phyloP scores from a whole-genome alignment of 2,329 filamentous ascomycete species.

The Phoma sp. region DNA sequence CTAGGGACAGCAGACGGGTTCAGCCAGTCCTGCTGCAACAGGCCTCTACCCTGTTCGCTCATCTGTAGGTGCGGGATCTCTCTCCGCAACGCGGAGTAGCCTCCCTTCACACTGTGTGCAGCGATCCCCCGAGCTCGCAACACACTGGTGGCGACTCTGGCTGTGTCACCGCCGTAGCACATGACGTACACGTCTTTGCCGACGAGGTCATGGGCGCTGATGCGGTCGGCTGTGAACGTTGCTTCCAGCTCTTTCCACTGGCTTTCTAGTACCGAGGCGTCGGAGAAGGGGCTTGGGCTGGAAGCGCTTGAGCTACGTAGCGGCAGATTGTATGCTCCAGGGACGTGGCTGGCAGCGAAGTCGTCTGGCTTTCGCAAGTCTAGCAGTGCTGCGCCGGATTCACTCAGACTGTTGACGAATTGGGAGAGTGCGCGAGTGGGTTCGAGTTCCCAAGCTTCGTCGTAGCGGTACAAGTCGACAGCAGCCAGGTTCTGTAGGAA shows the following conservation, averaged over 20 bases:
- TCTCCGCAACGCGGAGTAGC: conserved; percentile 17
- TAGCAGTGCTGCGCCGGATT: conserved; percentile 11
- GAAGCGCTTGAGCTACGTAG: conserved; percentile 22
- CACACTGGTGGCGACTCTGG: conserved; percentile 30
- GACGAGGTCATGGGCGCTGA: conserved; percentile 27
- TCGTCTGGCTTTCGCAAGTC: conserved; percentile 29
- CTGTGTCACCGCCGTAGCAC: conserved; percentile 30
- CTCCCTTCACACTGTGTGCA: conserved; percentile 28
- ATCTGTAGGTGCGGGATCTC: conserved; percentile 22
- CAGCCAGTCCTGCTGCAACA: conserved; percentile 5
- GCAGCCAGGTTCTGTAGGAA: conserved; percentile 21
- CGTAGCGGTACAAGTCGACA: conserved; percentile 32
- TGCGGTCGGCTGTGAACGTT: conserved; percentile 24
- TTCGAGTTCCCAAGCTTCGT: conserved; percentile 31
- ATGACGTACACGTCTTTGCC: conserved; percentile 28
- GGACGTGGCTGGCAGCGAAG: conserved; percentile 24
- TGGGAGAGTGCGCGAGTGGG: conserved; percentile 19
- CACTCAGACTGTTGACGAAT: conserved; percentile 9
- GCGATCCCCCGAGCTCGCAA: conserved; percentile 25
- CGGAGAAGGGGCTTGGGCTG: conserved; percentile 24
- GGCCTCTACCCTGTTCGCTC: conserved; percentile 8
- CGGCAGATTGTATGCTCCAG: conserved; percentile 30
- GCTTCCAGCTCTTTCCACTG: conserved; percentile 31
- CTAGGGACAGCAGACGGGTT: not conserved
- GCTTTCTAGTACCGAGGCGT: conserved; percentile 22